phyloP scores from a whole-genome alignment of 2,329 filamentous ascomycete genomes.

The Fusarium dlaminii region DNA sequence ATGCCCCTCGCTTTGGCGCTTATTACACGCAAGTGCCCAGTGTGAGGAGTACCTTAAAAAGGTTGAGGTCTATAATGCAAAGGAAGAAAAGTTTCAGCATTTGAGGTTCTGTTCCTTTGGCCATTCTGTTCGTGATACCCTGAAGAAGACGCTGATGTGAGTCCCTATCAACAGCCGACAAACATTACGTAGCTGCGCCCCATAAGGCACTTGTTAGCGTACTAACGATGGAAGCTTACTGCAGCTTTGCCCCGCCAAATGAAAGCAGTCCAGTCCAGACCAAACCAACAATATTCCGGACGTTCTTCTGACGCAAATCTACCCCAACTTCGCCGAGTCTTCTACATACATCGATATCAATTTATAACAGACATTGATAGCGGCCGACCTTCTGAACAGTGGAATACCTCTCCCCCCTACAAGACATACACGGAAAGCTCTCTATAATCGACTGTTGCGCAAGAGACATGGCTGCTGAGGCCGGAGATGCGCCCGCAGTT shows the following conservation, averaged over 20 bases:
- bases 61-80: background rate
- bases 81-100: background rate
- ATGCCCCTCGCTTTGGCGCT: conserved; percentile 43
- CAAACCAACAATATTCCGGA: conserved; percentile 11
- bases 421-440: background rate
- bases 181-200: conserved; percentile 29
- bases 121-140: conserved; percentile 12
- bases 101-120: background rate
- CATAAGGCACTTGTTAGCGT: conserved; percentile 5
- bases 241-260: conserved; percentile 38
- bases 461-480: conserved; percentile 43
- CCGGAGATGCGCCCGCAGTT: conserved; percentile 38
- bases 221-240: conserved; percentile 20
- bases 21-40: conserved; percentile 26
- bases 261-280: background rate
- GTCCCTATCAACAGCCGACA: background rate
- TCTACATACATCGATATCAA: background rate
- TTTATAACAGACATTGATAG: conserved; percentile 19
- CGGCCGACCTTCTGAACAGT: background rate
- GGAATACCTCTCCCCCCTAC: background rate
- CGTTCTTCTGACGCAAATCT: conserved; percentile 15
- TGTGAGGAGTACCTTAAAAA: conserved; percentile 19
- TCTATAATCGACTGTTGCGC: conserved; percentile 11
- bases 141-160: background rate
- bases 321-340: conserved; percentile 13